These are phyloP conservation scores for Rubia peregrina DNA, from an alignment of 305 asterid genomes.

Conservation along the genomic window DNA sequence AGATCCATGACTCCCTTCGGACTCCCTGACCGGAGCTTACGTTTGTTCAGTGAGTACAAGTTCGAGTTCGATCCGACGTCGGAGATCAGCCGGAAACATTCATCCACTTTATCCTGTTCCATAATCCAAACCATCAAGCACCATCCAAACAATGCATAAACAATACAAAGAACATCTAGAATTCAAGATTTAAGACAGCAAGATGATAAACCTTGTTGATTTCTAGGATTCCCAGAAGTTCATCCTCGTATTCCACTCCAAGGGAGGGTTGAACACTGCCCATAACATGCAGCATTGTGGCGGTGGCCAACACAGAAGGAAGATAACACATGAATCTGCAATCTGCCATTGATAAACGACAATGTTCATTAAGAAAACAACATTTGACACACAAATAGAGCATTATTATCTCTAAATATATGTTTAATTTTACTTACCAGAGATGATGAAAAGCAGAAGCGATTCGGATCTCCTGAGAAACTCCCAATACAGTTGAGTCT, in stretches of 20 bases:
- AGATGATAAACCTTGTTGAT: conserved; percentile 42
- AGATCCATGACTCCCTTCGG: conserved; percentile 72
- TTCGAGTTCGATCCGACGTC: conserved; percentile 38
- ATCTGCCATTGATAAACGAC: conserved; percentile 29
- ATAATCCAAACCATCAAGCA: neutral
- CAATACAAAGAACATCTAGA: neutral
- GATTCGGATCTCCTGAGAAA: conserved; percentile 47
- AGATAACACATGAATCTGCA: conserved; percentile 44
- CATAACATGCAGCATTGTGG: conserved; percentile 64
- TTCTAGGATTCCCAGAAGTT: conserved; percentile 57
- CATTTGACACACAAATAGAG: neutral
- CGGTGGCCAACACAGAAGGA: conserved; percentile 77
- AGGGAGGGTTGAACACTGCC: conserved; percentile 46
- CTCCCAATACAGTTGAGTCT: conserved; percentile 30
- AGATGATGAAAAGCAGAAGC: conserved; percentile 47
- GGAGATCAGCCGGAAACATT: conserved; percentile 47
- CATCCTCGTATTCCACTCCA: conserved; percentile 43
- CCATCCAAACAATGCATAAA: neutral
- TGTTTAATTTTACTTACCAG: conserved; percentile 23
- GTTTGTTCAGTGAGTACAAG: conserved; percentile 36
- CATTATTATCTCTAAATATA: too few species aligned
- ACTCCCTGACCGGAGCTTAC: conserved; percentile 54
- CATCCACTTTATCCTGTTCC: conserved; percentile 67
- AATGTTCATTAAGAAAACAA: neutral
- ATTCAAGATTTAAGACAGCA: neutral